Percentiles rank a stretch among this genome's conserved stretches.
These are phyloP conservation scores for Lactifluus pinguis DNA, from an alignment of 768 basidiomycete species.

Conservation along the genomic window DNA sequence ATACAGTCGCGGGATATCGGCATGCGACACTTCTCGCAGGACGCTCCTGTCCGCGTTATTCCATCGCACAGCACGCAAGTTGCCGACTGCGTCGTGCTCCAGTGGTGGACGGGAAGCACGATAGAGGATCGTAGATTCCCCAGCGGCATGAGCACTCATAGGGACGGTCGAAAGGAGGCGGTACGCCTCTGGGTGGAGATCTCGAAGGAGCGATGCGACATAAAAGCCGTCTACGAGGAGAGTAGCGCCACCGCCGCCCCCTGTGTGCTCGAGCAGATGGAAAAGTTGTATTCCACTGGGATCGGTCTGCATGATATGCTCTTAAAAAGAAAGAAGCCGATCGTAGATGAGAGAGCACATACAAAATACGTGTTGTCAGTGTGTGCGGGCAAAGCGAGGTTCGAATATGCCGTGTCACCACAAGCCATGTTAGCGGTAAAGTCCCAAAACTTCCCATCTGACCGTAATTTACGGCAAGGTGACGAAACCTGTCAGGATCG, in stretches of 20 bases:
- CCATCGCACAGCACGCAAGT: conserved; percentile 77
- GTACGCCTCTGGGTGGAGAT: conserved; percentile 65
- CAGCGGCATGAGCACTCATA: conserved; percentile 83
- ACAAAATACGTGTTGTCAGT: conserved; percentile 73
- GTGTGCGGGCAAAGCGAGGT: conserved; percentile 78
- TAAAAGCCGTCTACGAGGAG: conserved; percentile 97
- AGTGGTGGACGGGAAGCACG: conserved; percentile 61
- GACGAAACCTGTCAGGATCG: not conserved
- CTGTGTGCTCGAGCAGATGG: conserved; percentile 79
- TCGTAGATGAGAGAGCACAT: conserved; percentile 20
- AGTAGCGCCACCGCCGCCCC: conserved; percentile 76
- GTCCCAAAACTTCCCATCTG: conserved; percentile 96
- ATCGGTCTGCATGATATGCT: conserved; percentile 52
- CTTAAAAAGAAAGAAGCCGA: not conserved
- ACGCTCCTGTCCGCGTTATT: conserved; percentile 92
- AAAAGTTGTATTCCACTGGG: conserved; percentile 95
- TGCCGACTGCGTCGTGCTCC: conserved; percentile 50
- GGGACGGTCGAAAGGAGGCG: conserved; percentile 54
- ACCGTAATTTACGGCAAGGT: not conserved
- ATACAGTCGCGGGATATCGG: conserved; percentile 56
- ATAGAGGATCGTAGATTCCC: conserved; percentile 53
- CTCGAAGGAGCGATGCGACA: conserved; percentile 69
- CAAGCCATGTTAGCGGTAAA: conserved; percentile 87
- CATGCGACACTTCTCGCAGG: conserved; percentile 49
- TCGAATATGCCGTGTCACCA: conserved; percentile 93